Evolutionary conservation across 1,284 basidiomycete genomes (phyloP), one percentile per base, ranked within the genome.

Genomic region (Cutaneotrichosporon curvatum): DNA sequence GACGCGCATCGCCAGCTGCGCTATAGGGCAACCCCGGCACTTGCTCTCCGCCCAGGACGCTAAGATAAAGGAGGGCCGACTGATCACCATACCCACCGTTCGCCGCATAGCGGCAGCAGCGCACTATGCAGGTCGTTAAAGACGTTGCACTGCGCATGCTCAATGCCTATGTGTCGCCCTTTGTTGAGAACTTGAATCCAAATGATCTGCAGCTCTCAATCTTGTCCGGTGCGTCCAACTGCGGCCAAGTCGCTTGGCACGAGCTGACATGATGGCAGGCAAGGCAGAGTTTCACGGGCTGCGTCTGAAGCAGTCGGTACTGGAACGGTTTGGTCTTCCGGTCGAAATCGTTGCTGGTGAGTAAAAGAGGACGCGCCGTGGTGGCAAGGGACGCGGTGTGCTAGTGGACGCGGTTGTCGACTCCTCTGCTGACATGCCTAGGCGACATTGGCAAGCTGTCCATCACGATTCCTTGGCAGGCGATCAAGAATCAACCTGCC

Each of bases 271-370:
- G 22, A 9, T 34, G n/a, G n/a, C 60, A 90, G 91, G 91, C 44
- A 83, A 89, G 70, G 74, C 95, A 46, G 86, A 85, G 25, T 76
- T 96, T 40, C 78, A 80, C 33, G 84, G 85, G 59, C 73, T 98
- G 40, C 83, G 83, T 40, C 77, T 99, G 59, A 98, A 96, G 76
- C 92, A 85, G 71, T 87, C 87, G 36, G 90, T 89, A 1, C 76
- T 99, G 48, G 95, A 99, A 73, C 92, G 96, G 69, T 95, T 98
- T 67, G 81, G 89, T 47, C 76, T 99, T 16, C 96, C 96, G 0
- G 84, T 99, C 4, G 92, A 98, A 74, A 91, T 99, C 23, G 76
- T 90, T 18, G 90, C 98, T 76, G 95, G 87, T 84, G 57, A 28
- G 67, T 53, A 33, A 21, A 15, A 16, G n/a, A n/a, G n/a, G n/a